Conservation (phyloP, 805 yeast species). For the Debaryomyces maramus region DNA sequence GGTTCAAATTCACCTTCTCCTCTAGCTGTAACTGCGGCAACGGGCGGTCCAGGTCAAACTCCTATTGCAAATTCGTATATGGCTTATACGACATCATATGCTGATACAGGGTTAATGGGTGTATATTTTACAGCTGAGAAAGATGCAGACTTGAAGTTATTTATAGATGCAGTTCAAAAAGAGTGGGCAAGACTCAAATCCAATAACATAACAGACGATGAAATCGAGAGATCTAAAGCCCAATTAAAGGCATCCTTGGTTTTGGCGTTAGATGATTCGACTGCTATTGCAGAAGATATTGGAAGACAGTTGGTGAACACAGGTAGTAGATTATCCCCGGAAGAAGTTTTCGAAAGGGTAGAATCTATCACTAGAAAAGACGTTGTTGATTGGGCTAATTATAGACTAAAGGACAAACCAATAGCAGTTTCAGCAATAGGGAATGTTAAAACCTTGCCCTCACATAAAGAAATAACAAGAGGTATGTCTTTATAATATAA, state of each 20-base stretch:
- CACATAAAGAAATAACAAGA: constrained; percentile 54
- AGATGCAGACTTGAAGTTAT: constrained; percentile 59
- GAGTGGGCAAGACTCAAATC: constrained; percentile 88
- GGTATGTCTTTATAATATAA: constrained; percentile 31
- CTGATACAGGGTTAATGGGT: constrained; percentile 98
- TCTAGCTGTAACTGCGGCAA: constrained; percentile 65
- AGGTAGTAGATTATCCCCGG: constrained; percentile 73
- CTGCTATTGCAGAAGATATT: constrained; percentile 95
- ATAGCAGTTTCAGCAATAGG: constrained; percentile 93
- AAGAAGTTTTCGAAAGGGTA: constrained; percentile 71
- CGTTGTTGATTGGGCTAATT: constrained; percentile 85
- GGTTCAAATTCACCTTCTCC: constrained; percentile 86
- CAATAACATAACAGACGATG: constrained; percentile 77
- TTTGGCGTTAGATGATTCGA: constrained; percentile 88
- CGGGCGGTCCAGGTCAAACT: constrained; percentile 53
- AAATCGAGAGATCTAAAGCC: constrained; percentile 91
- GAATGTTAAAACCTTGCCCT: constrained; percentile 68
- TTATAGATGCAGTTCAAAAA: constrained; percentile 70
- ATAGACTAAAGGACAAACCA: constrained; percentile 72
- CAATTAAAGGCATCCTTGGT: constrained; percentile 91
- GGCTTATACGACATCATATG: constrained; percentile 96
- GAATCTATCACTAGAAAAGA: constrained; percentile 77
- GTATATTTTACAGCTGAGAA: constrained; percentile 86
- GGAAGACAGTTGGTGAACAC: constrained; percentile 97
- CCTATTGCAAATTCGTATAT: constrained; percentile 90